Percentiles rank a stretch among this genome's conserved stretches.
Conservation (phyloP, 345 rosid genomes). For the Tarenaya hassleriana region DNA sequence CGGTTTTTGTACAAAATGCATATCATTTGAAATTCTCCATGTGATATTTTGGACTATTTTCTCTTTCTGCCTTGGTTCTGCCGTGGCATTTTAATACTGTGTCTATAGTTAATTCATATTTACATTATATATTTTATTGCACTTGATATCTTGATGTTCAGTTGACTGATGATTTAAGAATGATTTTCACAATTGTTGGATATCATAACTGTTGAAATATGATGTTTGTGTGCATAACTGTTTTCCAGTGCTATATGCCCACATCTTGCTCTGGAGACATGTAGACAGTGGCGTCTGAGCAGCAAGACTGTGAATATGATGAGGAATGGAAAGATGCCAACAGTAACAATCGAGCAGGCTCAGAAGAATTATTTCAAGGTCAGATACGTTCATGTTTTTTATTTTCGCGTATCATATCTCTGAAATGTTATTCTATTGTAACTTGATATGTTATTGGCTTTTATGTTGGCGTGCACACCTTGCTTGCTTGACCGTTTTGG, state of each 20-base stretch:
- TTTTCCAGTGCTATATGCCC: slow-evolving; percentile 86
- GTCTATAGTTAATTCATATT: slow-evolving; percentile 8
- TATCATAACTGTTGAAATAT: background rate
- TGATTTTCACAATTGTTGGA: slow-evolving; percentile 14
- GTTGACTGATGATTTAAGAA: background rate
- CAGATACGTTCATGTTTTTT: slow-evolving; percentile 24
- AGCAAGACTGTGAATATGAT: slow-evolving; percentile 89
- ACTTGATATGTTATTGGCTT: slow-evolving; percentile 6
- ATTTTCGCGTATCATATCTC: background rate
- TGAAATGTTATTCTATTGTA: background rate
- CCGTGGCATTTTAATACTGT: slow-evolving; percentile 1
- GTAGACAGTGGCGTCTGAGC: slow-evolving; percentile 98
- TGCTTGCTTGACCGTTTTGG: slow-evolving; percentile 9
- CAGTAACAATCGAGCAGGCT: slow-evolving; percentile 97
- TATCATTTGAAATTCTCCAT: slow-evolving; percentile 7
- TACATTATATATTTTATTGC: slow-evolving; percentile 5
- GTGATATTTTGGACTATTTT: slow-evolving; percentile 1
- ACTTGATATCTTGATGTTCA: slow-evolving; percentile 9
- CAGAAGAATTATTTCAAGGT: slow-evolving; percentile 95
- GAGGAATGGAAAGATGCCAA: slow-evolving; percentile 98
- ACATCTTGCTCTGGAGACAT: slow-evolving; percentile 91
- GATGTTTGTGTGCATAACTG: slow-evolving; percentile 10
- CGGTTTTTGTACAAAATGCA: slow-evolving; percentile 11
- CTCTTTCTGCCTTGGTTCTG: slow-evolving; percentile 1
- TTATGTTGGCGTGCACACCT: slow-evolving; percentile 9